Percentiles rank a stretch among this genome's conserved stretches.
These are phyloP conservation scores for Leptomonas pyrrhocoris DNA, from an alignment of 208 protist genomes.

Conservation along the genomic window DNA sequence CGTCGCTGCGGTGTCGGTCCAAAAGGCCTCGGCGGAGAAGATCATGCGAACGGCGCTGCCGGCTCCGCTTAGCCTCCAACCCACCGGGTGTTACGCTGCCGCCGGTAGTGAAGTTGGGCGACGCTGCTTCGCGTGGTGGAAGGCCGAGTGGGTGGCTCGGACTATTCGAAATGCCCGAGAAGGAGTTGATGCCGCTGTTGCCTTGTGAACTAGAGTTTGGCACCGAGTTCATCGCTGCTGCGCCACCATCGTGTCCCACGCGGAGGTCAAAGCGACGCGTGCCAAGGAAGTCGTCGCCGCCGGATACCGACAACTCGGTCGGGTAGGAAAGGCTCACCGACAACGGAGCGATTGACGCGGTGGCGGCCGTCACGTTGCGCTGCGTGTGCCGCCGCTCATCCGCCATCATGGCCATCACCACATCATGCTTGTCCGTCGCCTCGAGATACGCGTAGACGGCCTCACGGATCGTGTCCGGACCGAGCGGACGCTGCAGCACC, in stretches of 20 bases:
- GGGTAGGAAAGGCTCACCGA: neutral
- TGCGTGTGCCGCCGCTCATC: constrained; percentile 31
- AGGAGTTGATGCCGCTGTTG: constrained; percentile 1
- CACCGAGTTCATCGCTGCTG: neutral
- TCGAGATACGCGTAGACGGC: constrained; percentile 54
- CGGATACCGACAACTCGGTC: neutral
- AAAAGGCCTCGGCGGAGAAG: constrained; percentile 31
- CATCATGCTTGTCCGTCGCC: constrained; percentile 47
- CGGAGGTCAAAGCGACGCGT: neutral
- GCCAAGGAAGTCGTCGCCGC: neutral
- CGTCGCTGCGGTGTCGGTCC: constrained; percentile 8
- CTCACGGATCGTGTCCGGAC: constrained; percentile 35
- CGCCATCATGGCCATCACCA: constrained; percentile 53
- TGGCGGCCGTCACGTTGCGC: neutral
- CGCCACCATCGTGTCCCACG: neutral
- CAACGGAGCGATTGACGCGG: neutral
- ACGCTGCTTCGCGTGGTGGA: neutral
- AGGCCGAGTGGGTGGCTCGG: neutral
- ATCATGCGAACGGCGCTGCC: constrained; percentile 32
- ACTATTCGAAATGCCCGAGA: neutral
- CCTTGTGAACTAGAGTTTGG: neutral
- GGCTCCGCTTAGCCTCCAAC: constrained; percentile 2
- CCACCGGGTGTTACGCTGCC: neutral
- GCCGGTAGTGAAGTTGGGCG: neutral
- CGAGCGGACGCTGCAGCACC: constrained; percentile 23